Percentiles rank a stretch among this genome's conserved stretches.
Conservation (phyloP, 2,329 filamentous ascomycete species). For the Pestalotiopsis sp. region DNA sequence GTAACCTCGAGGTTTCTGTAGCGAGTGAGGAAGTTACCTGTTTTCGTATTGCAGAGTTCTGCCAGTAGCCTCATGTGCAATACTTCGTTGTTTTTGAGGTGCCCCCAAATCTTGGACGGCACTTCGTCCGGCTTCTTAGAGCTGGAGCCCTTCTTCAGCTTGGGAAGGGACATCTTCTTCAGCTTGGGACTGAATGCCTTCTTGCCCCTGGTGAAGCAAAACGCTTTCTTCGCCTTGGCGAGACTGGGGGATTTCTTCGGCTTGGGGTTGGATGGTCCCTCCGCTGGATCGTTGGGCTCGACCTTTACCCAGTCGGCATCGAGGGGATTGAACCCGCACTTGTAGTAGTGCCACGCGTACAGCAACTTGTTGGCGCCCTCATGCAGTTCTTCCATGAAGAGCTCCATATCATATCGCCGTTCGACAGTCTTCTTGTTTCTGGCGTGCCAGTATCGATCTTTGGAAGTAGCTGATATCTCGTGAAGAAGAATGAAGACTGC, state of each 20-base stretch:
- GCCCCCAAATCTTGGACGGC: too few species aligned
- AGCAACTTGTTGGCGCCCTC: conserved; percentile 48
- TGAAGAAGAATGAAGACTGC: conserved; percentile 33
- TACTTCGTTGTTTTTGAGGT: too few species aligned
- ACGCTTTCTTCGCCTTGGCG: too few species aligned
- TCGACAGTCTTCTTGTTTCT: conserved; percentile 33
- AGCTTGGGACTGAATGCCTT: too few species aligned
- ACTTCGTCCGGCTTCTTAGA: too few species aligned
- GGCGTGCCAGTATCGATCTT: conserved; percentile 45
- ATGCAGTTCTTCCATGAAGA: conserved; percentile 46
- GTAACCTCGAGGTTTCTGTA: background rate
- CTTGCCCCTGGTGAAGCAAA: too few species aligned
- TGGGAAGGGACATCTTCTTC: too few species aligned
- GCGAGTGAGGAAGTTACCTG: background rate
- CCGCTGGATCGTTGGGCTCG: conserved; percentile 15
- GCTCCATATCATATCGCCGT: conserved; percentile 39
- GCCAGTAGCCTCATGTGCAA: too few species aligned
- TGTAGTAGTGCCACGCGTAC: conserved; percentile 54
- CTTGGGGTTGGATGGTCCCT: background rate
- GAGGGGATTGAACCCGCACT: conserved; percentile 34
- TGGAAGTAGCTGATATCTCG: conserved; percentile 40
- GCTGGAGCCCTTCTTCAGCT: too few species aligned
- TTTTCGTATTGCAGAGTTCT: background rate
- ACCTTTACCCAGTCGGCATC: conserved; percentile 27
- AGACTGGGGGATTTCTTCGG: too few species aligned